A percentile compares a stretch with the other conserved stretches of the same genome.
These are phyloP conservation scores for Pulveroboletus sp. DNA, from an alignment of 768 basidiomycete species.

Conservation along the genomic window DNA sequence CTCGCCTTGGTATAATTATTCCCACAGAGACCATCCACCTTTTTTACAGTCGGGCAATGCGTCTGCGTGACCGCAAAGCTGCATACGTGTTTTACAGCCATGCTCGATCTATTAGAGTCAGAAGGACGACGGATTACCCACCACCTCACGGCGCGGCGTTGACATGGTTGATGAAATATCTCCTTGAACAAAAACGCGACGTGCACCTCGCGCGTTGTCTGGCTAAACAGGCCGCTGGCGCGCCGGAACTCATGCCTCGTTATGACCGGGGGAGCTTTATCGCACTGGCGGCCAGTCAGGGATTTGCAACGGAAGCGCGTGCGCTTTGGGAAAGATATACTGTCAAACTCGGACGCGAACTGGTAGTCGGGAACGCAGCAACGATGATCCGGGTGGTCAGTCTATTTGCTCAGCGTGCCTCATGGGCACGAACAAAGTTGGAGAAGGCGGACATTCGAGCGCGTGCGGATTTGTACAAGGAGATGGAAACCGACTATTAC, in stretches of 20 bases:
- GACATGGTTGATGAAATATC: slow-evolving; percentile 52
- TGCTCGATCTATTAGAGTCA: slow-evolving; percentile 36
- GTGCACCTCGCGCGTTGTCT: slow-evolving; percentile 48
- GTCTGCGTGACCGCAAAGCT: slow-evolving; percentile 27
- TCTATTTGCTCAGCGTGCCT: slow-evolving; percentile 33
- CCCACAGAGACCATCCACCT: slow-evolving; percentile 43
- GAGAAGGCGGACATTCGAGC: background rate
- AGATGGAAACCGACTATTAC: slow-evolving; percentile 10
- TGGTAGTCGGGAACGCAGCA: slow-evolving; percentile 44
- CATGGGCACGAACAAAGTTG: slow-evolving; percentile 16
- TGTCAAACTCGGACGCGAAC: slow-evolving; percentile 36
- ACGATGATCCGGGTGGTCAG: slow-evolving; percentile 44
- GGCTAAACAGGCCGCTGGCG: slow-evolving; percentile 45
- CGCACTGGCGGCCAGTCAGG: slow-evolving; percentile 40
- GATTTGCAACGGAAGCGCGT: slow-evolving; percentile 48
- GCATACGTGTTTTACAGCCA: slow-evolving; percentile 48
- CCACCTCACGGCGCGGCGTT: slow-evolving; percentile 46
- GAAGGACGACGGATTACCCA: slow-evolving; percentile 41
- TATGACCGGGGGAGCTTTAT: slow-evolving; percentile 51
- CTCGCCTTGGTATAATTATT: slow-evolving; percentile 31
- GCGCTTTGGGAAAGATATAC: slow-evolving; percentile 58
- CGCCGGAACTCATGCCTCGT: slow-evolving; percentile 40
- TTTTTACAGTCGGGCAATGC: slow-evolving; percentile 43
- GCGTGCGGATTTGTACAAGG: background rate
- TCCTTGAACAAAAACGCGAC: slow-evolving; percentile 37